Percentiles rank a stretch among this genome's conserved stretches.
phyloP scores from a whole-genome alignment of 441 rosid genomes.

The Populus tomentosa region DNA sequence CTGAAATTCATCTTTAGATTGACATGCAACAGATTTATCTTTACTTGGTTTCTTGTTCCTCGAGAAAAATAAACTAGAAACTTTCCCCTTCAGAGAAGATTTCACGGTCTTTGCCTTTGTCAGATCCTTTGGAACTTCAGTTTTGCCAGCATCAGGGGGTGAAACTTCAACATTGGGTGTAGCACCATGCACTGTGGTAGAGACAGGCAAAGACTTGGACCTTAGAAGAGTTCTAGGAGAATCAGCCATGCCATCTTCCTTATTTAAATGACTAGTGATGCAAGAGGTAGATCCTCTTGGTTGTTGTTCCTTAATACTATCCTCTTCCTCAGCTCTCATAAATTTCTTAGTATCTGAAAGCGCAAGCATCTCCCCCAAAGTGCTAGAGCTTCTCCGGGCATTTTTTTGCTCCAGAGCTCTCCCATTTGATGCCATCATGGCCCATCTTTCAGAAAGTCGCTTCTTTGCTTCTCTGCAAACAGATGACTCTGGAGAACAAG shows the following conservation, averaged over 20 bases:
- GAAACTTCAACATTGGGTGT: conserved; percentile 39
- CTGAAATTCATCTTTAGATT: conserved; percentile 31
- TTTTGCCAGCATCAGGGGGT: conserved; percentile 36
- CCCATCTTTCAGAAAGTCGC: conserved; percentile 98
- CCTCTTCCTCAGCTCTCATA: conserved; percentile 32
- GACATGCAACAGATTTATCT: conserved; percentile 47
- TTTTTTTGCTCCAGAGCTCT: conserved; percentile 50
- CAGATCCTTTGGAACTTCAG: conserved; percentile 42
- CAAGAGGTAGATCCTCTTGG: conserved; percentile 58
- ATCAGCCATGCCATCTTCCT: conserved; percentile 36
- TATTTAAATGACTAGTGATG: conserved; percentile 30
- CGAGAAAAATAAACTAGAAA: conserved; percentile 76
- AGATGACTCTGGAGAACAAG: conserved; percentile 86
- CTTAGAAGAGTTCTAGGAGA: conserved; percentile 61
- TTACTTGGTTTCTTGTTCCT: conserved; percentile 58
- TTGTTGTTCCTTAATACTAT: conserved; percentile 30
- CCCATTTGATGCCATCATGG: conserved; percentile 66
- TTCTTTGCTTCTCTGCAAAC: conserved; percentile 96
- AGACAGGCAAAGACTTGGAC: conserved; percentile 73
- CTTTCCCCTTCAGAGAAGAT: conserved; percentile 69
- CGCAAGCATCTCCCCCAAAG: conserved; percentile 97
- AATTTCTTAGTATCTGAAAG: conserved; percentile 63
- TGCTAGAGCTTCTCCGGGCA: conserved; percentile 66
- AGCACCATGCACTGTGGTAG: conserved; percentile 34
- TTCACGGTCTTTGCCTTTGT: conserved; percentile 48